A percentile compares a stretch with the other conserved stretches of the same genome.
These are phyloP conservation scores for Aspergillus sclerotiicarbonarius DNA, from an alignment of 495 filamentous ascomycete species.

Conservation along the genomic window DNA sequence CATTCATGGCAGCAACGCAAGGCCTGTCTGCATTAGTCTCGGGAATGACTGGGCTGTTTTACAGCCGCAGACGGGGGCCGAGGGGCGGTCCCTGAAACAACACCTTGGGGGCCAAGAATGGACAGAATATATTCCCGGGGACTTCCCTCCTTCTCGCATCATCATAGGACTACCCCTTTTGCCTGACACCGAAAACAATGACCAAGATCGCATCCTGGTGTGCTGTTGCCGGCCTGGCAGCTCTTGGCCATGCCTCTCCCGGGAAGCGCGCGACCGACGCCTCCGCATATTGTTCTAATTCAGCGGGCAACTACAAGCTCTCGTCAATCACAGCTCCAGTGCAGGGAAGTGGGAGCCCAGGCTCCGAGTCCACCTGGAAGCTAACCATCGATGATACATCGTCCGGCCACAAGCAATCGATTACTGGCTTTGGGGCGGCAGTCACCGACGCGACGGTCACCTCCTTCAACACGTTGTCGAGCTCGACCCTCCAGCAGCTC, in stretches of 20 bases:
- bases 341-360: constrained; percentile 38
- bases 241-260: not conserved
- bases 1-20: not conserved
- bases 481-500: constrained; percentile 36
- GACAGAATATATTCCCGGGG: not conserved
- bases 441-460: constrained; percentile 56
- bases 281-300: constrained; percentile 44
- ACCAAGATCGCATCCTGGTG: not conserved
- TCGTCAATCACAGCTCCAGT: constrained; percentile 41
- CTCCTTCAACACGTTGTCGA: constrained; percentile 45
- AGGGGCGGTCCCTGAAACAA: not conserved
- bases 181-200: not conserved
- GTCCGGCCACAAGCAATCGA: constrained; percentile 47
- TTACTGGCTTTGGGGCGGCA: constrained; percentile 54
- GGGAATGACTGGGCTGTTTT: not conserved
- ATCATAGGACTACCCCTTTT: not conserved
- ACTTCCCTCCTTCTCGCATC: not conserved
- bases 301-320: constrained; percentile 45
- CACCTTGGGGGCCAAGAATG: not conserved
- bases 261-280: constrained; percentile 24
- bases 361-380: constrained; percentile 44
- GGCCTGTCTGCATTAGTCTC: not conserved
- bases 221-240: not conserved
- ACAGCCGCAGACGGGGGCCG: not conserved
- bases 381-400: constrained; percentile 49